These are phyloP conservation scores for Pseudoturritis turrita DNA, from an alignment of 345 rosid species.

Conservation along the genomic window DNA sequence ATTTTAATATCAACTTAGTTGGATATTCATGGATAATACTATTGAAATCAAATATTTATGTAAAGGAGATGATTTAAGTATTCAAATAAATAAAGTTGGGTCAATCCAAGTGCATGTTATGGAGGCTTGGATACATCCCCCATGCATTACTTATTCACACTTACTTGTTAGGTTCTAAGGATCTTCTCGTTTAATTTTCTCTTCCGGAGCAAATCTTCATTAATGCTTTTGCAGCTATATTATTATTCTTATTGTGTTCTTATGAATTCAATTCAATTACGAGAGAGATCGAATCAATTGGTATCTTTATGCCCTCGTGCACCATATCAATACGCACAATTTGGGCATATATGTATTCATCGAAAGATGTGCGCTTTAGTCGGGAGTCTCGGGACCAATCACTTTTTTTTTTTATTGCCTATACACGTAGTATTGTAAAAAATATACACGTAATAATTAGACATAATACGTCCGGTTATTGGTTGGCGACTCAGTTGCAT, in stretches of 20 bases:
- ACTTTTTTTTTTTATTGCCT: too few species aligned
- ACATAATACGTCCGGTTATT: too few species aligned
- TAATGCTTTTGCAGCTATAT: neutral
- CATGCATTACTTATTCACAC: neutral
- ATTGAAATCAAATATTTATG: neutral
- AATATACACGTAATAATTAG: too few species aligned
- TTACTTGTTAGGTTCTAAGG: neutral
- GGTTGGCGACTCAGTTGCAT: too few species aligned
- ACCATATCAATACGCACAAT: neutral
- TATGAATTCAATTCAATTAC: neutral
- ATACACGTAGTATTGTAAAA: too few species aligned
- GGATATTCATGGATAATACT: neutral
- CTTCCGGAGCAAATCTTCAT: neutral
- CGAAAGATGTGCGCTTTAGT: neutral
- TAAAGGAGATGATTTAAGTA: neutral
- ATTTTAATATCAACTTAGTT: neutral
- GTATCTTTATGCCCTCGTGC: neutral
- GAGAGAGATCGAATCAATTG: neutral
- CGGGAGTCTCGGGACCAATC: neutral
- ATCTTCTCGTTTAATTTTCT: neutral
- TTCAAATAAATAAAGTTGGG: neutral
- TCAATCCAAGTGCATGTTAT: conserved; percentile 4
- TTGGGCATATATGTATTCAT: neutral
- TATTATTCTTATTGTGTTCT: neutral
- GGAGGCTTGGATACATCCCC: conserved; percentile 16